phyloP scores from a whole-genome alignment of 2,329 filamentous ascomycete species.

The Phaeophleospora eucalypticola region DNA sequence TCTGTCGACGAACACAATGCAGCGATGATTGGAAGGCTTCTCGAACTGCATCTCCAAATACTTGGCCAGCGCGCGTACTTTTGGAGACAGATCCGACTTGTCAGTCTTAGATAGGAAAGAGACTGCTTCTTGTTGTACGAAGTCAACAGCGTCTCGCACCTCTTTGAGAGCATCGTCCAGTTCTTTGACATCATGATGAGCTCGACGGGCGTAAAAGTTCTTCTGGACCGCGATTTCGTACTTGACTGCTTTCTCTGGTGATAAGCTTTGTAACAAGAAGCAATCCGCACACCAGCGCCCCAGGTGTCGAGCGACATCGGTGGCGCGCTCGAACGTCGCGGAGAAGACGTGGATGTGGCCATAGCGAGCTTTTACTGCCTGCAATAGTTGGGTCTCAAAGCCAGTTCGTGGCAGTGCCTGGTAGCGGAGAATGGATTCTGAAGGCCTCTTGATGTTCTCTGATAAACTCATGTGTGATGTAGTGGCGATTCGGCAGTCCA shows the following conservation, averaged over 20 bases:
- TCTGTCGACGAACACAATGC: conserved; percentile 83
- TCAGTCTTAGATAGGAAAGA: conserved; percentile 4
- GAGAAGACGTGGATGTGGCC: conserved; percentile 51
- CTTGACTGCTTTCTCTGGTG: conserved; percentile 19
- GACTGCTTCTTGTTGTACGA: conserved; percentile 18
- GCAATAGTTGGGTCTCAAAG: conserved; percentile 63
- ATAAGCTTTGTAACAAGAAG: conserved; percentile 40
- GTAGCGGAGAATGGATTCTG: conserved; percentile 56
- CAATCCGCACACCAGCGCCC: conserved; percentile 82
- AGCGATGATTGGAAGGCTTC: conserved; percentile 56
- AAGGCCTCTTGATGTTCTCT: conserved; percentile 56
- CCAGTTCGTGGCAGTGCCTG: conserved; percentile 47
- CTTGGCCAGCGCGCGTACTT: conserved; percentile 61
- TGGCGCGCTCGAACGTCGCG: conserved; percentile 57
- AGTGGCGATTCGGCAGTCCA: conserved; percentile 82
- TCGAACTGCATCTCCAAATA: conserved; percentile 63
- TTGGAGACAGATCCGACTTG: conserved; percentile 59
- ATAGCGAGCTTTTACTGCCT: conserved; percentile 51
- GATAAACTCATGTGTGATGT: conserved; percentile 58
- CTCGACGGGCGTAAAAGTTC: conserved; percentile 33
- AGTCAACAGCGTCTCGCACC: conserved; percentile 55
- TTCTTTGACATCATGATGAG: conserved; percentile 28
- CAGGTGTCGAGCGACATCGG: conserved; percentile 59
- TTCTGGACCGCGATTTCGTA: conserved; percentile 25
- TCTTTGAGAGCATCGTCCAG: conserved; percentile 53